Evolutionary conservation across 2,329 filamentous ascomycete species (phyloP).

Genomic region (Hawksworthiomyces lignivorus): DNA sequence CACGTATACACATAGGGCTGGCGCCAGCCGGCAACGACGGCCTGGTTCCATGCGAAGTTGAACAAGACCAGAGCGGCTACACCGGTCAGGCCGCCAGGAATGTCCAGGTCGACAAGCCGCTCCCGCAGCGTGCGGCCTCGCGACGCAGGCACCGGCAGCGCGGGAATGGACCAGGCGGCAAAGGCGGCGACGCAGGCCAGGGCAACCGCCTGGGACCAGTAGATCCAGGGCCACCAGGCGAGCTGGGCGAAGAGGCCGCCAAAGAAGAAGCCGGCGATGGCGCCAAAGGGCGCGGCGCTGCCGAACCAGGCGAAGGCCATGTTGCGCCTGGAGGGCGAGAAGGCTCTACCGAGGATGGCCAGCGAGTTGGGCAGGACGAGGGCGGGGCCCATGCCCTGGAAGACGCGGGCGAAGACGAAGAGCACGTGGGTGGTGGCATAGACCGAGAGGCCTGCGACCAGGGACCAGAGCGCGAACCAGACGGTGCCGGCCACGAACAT

Average conservation of each 20-base stretch:
- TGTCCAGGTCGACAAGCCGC: constrained; percentile 8
- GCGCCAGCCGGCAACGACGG: constrained; percentile 14
- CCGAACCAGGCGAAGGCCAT: constrained; percentile 50
- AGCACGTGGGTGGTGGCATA: constrained; percentile 38
- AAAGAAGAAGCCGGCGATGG: constrained; percentile 33
- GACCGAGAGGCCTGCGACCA: constrained; percentile 48
- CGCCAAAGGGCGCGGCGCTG: constrained; percentile 38
- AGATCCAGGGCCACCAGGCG: constrained; percentile 32
- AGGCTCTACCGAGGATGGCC: constrained; percentile 52
- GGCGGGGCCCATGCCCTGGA: constrained; percentile 56
- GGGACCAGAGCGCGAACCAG: constrained; percentile 61
- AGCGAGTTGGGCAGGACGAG: constrained; percentile 56
- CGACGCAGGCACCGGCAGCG: constrained; percentile 12
- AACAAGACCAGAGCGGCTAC: constrained; percentile 14
- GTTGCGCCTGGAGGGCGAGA: constrained; percentile 48
- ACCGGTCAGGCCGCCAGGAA: constrained; percentile 10
- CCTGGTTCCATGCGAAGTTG: constrained; percentile 19
- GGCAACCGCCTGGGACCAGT: constrained; percentile 17
- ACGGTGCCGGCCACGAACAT: constrained; percentile 50
- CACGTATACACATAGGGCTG: constrained; percentile 13
- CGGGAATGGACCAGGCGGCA: constrained; percentile 16
- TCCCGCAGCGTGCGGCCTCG: neutral
- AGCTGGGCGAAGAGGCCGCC: constrained; percentile 29
- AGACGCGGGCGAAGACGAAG: constrained; percentile 43
- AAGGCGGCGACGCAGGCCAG: constrained; percentile 13